Base-by-base conservation (phyloP, 148 eudicot genomes). In the Rhododendron mucronatum region DNA sequence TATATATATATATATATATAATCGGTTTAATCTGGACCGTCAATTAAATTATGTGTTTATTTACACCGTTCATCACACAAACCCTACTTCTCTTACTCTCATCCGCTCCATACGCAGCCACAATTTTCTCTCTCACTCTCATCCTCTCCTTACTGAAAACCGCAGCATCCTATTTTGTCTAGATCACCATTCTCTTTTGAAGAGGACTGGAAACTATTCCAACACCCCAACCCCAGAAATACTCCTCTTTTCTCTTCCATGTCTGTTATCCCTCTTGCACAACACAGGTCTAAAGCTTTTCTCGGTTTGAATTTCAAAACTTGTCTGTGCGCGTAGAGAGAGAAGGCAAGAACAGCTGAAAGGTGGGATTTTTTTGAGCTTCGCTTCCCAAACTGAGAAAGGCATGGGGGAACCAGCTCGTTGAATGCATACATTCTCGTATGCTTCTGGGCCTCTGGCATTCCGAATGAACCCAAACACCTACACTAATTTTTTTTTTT, bases 351-450 rank as follows among this genome's bases (percentile, higher is more conserved):
- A 26, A 69, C 37, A 15, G n/a, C 51, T 44, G 44, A 15, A 69
- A 67, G 57, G 71, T 69, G 57, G 59, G 8, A 12, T 71, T 47
- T 65, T 39, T 71, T 47, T 48, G 33, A 30, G 30, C 69, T 83
- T 41, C 30, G 63, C 45, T 83, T 47, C 77, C 28, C 41, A 26
- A 47, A 82, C 30, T 35, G 69, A 41, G 76, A 67, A 69, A 84
- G 65, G 65, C 78, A 84, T 84, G 86, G 86, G 82, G 55, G 86
- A 84, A 35, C 77, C 82, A 75, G 86, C 86, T 84, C 77, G 82
- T 77, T 39, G 77, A 30, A 53, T 84, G 86, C 82, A 76, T 30
- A 8, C 82, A 57, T 76, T 75, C 86, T 75, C 81, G 3, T 76
- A 55, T 57, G 37, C 82, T 48, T 30, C 79, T 39, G 41, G 41